phyloP scores from a whole-genome alignment of 805 yeast species.

The Candida boidinii region DNA sequence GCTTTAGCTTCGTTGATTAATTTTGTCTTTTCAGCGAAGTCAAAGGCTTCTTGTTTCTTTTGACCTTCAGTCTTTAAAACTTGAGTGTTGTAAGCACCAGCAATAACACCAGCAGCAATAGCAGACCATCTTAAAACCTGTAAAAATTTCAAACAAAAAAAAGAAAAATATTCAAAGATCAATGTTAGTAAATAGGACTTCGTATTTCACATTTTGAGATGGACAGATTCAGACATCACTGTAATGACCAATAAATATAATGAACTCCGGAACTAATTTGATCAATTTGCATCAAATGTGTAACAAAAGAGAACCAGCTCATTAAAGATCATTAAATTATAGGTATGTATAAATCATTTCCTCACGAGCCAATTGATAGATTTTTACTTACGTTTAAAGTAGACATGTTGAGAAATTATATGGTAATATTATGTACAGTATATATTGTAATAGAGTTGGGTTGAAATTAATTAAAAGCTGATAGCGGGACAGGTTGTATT shows the following conservation, averaged over 20 bases:
- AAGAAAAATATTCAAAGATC: background rate
- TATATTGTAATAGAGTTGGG: background rate
- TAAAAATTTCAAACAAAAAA: background rate
- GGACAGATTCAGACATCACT: background rate
- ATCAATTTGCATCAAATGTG: slow-evolving; percentile 2
- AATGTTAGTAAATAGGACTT: slow-evolving; percentile 1
- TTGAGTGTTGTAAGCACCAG: slow-evolving; percentile 83
- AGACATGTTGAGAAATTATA: slow-evolving; percentile 28
- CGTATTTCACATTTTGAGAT: background rate
- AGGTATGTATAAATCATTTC: too few species aligned
- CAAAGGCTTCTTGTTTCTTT: slow-evolving; percentile 47
- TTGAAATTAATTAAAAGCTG: too few species aligned
- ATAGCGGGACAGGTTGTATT: too few species aligned
- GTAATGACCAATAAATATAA: background rate
- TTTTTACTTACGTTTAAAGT: slow-evolving; percentile 35
- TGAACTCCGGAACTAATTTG: background rate
- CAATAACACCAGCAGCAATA: slow-evolving; percentile 77
- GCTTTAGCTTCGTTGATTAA: slow-evolving; percentile 85
- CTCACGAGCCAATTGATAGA: too few species aligned
- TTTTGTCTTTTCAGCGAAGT: slow-evolving; percentile 57
- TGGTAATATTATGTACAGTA: background rate
- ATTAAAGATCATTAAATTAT: background rate
- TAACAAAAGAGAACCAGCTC: slow-evolving; percentile 1
- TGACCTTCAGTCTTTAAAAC: slow-evolving; percentile 52
- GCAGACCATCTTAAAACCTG: slow-evolving; percentile 91